Conservation (phyloP, 805 yeast genomes). For the Pichia rugopelliculosa region DNA sequence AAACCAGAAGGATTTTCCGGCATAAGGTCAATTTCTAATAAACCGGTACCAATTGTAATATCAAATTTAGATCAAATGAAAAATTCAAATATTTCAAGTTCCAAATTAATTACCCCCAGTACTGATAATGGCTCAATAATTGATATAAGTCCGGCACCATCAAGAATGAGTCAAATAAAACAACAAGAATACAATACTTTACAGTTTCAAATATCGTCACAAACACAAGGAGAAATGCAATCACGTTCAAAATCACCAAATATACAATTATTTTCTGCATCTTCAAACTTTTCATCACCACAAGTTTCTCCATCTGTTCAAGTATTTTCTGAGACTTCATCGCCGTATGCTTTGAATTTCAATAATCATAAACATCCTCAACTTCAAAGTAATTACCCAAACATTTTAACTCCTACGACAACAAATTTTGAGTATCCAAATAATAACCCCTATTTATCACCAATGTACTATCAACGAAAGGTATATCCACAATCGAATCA, state of each 20-base stretch:
- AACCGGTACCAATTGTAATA: slow-evolving; percentile 27
- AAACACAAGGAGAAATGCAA: neutral
- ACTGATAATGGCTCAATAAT: neutral
- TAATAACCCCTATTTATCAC: slow-evolving; percentile 1
- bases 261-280: neutral
- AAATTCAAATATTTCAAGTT: neutral
- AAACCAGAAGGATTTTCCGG: slow-evolving; percentile 14
- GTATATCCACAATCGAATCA: neutral
- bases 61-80: slow-evolving; percentile 11
- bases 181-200: no score
- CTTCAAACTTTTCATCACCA: slow-evolving; percentile 3
- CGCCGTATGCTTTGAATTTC: slow-evolving; percentile 1
- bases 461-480: slow-evolving; percentile 5
- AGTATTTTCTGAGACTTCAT: neutral
- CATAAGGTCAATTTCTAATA: slow-evolving; percentile 23
- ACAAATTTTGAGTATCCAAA: slow-evolving; percentile 1
- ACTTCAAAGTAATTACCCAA: neutral
- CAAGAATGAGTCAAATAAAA: neutral
- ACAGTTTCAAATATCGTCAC: neutral
- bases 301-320: neutral
- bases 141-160: slow-evolving; percentile 1
- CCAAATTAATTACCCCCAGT: slow-evolving; percentile 4
- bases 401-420: slow-evolving; percentile 3
- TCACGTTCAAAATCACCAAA: slow-evolving; percentile 4
- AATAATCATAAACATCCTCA: neutral